Conservation (phyloP, 2,329 filamentous ascomycete species). For the Chaetothyriales sp. region DNA sequence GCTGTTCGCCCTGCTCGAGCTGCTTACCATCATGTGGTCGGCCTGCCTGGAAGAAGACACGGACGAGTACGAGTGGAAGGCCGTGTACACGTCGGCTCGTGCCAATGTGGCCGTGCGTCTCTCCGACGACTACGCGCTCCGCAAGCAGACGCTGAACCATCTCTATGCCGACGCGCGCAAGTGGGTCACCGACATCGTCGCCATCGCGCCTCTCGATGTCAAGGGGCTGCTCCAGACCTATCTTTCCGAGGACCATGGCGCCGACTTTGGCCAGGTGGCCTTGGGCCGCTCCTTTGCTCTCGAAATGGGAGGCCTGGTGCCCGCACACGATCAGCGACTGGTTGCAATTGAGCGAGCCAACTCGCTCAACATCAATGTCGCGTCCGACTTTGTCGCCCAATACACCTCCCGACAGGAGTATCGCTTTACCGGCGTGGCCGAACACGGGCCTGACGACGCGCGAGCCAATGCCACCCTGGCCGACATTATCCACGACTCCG, state of each 20-base stretch:
- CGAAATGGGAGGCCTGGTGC: conserved; percentile 79
- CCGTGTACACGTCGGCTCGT: conserved; percentile 62
- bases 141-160: conserved; percentile 62
- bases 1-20: conserved; percentile 80
- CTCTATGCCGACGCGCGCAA: conserved; percentile 62
- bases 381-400: conserved; percentile 90
- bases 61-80: conserved; percentile 79
- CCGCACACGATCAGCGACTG: conserved; percentile 71
- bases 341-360: conserved; percentile 65
- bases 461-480: conserved; percentile 6
- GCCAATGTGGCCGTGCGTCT: conserved; percentile 73
- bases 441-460: conserved; percentile 30
- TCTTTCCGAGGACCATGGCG: conserved; percentile 84
- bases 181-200: conserved; percentile 72
- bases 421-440: conserved; percentile 65
- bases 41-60: conserved; percentile 90
- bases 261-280: conserved; percentile 79
- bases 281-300: conserved; percentile 87
- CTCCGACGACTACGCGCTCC: conserved; percentile 82
- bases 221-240: conserved; percentile 92
- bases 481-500: conserved; percentile 33
- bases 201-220: conserved; percentile 77
- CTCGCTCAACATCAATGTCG: conserved; percentile 63
- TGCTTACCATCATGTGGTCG: conserved; percentile 87
- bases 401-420: conserved; percentile 97